Percentiles rank a stretch among this genome's conserved stretches.
These are phyloP conservation scores for Thoreauomyces humboldtii DNA, from an alignment of 192 early-diverging fungal species.

Conservation along the genomic window DNA sequence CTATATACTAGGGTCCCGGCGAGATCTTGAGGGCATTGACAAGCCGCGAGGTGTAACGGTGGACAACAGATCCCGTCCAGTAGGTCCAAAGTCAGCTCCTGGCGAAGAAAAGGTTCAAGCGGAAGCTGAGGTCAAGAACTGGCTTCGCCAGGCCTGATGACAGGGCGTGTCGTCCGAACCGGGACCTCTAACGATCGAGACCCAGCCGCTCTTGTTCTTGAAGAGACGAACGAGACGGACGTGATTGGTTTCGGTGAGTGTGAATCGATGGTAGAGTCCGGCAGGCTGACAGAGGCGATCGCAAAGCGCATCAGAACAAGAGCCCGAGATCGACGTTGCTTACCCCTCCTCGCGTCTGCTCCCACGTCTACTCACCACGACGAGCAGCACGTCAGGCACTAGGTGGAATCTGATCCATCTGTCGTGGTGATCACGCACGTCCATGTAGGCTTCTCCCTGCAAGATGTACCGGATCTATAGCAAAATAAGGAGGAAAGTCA, in stretches of 20 bases:
- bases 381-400: conserved; percentile 72
- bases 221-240: conserved; percentile 80
- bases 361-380: conserved; percentile 77
- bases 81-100: no score
- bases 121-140: no score
- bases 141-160: no score
- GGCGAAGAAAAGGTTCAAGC: no score
- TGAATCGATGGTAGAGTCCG: conserved; percentile 98
- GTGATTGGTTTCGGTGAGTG: conserved; percentile 79
- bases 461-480: conserved; percentile 57
- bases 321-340: no score
- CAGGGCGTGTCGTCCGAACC: neutral
- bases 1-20: no score
- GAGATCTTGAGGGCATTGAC: no score
- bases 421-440: conserved; percentile 48
- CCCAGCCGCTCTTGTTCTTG: conserved; percentile 33
- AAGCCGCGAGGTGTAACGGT: no score
- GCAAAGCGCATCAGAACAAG: no score
- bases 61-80: no score
- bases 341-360: no score
- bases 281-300: conserved; percentile 57
- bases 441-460: conserved; percentile 69
- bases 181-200: neutral
- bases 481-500: no score
- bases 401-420: conserved; percentile 88